These are phyloP conservation scores for Solanum chmielewskii DNA, from an alignment of 257 asterid genomes.

Conservation along the genomic window DNA sequence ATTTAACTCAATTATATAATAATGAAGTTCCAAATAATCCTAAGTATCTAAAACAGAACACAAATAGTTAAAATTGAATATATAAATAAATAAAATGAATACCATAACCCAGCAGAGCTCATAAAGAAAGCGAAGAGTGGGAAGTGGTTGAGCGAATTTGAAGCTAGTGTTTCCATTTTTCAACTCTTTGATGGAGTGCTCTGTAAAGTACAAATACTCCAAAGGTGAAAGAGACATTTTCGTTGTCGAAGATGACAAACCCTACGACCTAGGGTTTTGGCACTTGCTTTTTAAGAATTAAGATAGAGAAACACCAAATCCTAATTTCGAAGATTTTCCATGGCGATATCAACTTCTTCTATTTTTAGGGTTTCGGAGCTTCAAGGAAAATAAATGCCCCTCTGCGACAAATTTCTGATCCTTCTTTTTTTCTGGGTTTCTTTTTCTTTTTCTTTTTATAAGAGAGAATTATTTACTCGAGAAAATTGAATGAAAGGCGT, in stretches of 20 bases:
- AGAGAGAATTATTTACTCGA: too few species aligned
- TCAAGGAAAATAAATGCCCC: neutral
- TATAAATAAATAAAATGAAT: neutral
- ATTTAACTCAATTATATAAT: neutral
- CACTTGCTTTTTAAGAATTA: neutral
- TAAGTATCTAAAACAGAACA: neutral
- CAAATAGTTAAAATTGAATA: neutral
- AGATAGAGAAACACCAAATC: neutral
- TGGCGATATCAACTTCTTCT: neutral
- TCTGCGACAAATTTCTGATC: neutral
- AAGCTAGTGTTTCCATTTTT: slow-evolving; percentile 52
- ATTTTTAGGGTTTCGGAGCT: neutral
- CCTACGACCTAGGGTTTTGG: neutral
- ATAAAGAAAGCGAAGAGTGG: slow-evolving; percentile 67
- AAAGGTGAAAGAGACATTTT: slow-evolving; percentile 61
- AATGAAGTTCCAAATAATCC: neutral
- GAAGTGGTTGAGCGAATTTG: slow-evolving; percentile 51
- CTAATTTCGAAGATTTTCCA: neutral
- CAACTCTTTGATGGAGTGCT: slow-evolving; percentile 58
- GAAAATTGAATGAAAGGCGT: too few species aligned
- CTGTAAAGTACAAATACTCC: slow-evolving; percentile 57
- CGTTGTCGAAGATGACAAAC: neutral
- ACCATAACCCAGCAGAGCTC: slow-evolving; percentile 81
- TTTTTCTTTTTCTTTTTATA: too few species aligned
- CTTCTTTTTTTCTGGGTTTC: neutral